phyloP scores from a whole-genome alignment of 2,329 filamentous ascomycete genomes.

The Aspergillus brasiliensis region DNA sequence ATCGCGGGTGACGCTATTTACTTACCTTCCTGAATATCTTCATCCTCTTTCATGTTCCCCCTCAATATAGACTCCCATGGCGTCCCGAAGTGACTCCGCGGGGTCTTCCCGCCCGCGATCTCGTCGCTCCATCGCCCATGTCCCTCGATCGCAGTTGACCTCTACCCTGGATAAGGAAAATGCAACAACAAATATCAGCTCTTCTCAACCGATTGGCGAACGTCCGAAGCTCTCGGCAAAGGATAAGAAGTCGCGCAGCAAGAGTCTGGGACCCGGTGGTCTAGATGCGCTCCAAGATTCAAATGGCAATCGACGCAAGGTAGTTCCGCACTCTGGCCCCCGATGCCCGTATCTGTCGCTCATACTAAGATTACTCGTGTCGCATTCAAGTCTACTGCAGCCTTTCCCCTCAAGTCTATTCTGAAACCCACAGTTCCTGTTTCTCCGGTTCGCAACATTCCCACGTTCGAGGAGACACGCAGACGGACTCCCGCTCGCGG shows the following conservation, averaged over 20 bases:
- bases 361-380: constrained; percentile 11
- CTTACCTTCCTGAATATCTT: neutral
- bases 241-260: constrained; percentile 77
- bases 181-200: constrained; percentile 66
- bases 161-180: constrained; percentile 72
- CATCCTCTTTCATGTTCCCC: constrained; percentile 18
- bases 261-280: constrained; percentile 92
- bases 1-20: no score
- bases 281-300: constrained; percentile 77
- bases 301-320: constrained; percentile 77
- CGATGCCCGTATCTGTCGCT: neutral
- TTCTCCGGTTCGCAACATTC: constrained; percentile 67
- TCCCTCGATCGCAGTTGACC: constrained; percentile 53
- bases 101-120: constrained; percentile 43
- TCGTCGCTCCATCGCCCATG: constrained; percentile 72
- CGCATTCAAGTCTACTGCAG: constrained; percentile 41
- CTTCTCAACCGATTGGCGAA: constrained; percentile 34
- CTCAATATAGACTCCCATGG: constrained; percentile 27
- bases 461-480: constrained; percentile 58
- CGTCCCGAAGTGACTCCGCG: constrained; percentile 38
- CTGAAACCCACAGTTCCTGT: constrained; percentile 74
- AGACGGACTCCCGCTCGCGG: constrained; percentile 43
- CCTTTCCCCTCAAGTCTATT: constrained; percentile 64
- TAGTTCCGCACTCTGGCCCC: constrained; percentile 46
- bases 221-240: constrained; percentile 42